Percentiles rank a stretch among this genome's conserved stretches.
Evolutionary conservation across 495 filamentous ascomycete species (phyloP).

Genomic region (Acidiella bohemica): DNA sequence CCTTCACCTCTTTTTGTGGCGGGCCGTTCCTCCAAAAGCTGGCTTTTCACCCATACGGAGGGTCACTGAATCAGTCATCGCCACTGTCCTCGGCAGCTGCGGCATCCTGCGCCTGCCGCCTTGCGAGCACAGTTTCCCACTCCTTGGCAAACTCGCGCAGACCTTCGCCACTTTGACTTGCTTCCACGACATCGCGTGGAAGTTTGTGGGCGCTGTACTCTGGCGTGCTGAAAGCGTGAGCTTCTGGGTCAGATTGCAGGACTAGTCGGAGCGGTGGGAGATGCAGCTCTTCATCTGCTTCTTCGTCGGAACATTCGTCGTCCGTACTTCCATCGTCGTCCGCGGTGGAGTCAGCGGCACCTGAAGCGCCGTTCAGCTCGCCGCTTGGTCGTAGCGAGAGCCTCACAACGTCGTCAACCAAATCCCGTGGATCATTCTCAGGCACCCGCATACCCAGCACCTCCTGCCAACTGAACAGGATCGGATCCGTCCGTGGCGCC

Average conservation of each 20-base stretch:
- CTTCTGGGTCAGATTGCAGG: slow-evolving; percentile 69
- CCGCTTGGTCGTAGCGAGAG: slow-evolving; percentile 3
- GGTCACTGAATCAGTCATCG: too few relatives aligned
- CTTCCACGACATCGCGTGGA: slow-evolving; percentile 88
- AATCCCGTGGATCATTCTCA: slow-evolving; percentile 20
- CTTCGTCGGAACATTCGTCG: not conserved
- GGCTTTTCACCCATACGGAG: too few relatives aligned
- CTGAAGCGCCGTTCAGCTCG: not conserved
- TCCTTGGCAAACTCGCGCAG: slow-evolving; percentile 76
- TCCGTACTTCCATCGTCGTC: not conserved
- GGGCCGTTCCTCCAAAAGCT: too few relatives aligned
- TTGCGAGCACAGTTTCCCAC: slow-evolving; percentile 68
- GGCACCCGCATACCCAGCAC: slow-evolving; percentile 57
- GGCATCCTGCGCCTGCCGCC: slow-evolving; percentile 39
- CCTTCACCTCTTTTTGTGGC: too few relatives aligned
- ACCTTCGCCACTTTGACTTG: slow-evolving; percentile 57
- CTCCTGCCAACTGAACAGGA: slow-evolving; percentile 86
- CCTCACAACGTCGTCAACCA: slow-evolving; percentile 13
- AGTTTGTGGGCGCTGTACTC: slow-evolving; percentile 94
- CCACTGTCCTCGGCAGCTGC: too few relatives aligned
- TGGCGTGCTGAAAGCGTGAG: slow-evolving; percentile 67
- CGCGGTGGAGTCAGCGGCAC: not conserved
- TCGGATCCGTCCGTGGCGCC: slow-evolving; percentile 75
- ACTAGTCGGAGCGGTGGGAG: slow-evolving; percentile 71
- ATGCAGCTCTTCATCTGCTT: slow-evolving; percentile 42